These are phyloP conservation scores for Corchorus capsularis DNA, from an alignment of 345 rosid species.

Conservation along the genomic window DNA sequence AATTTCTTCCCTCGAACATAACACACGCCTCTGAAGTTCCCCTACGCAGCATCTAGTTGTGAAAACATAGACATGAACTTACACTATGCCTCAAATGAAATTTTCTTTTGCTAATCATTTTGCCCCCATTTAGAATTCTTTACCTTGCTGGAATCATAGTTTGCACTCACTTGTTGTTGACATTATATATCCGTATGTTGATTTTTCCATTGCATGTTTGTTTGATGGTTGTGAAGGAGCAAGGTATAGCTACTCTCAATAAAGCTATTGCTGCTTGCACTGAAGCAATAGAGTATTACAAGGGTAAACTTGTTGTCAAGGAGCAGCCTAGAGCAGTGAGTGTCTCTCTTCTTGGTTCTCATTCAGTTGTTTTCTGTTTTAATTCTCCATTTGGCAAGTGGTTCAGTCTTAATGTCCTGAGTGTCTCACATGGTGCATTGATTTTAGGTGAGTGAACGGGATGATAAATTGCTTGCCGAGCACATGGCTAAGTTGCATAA, in stretches of 20 bases:
- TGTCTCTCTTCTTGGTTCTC: constrained; percentile 9
- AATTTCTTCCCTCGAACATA: background rate
- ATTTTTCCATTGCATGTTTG: constrained; percentile 7
- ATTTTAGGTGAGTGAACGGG: constrained; percentile 93
- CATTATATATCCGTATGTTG: background rate
- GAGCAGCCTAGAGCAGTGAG: constrained; percentile 97
- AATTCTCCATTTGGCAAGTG: background rate
- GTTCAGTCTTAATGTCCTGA: background rate
- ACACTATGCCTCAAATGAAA: background rate
- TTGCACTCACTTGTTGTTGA: background rate
- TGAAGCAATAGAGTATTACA: constrained; percentile 74
- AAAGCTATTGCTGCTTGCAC: constrained; percentile 83
- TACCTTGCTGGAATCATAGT: background rate
- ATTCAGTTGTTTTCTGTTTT: background rate
- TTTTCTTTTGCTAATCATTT: background rate
- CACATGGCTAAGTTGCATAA: constrained; percentile 85
- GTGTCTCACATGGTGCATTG: constrained; percentile 22
- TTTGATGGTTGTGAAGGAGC: constrained; percentile 51
- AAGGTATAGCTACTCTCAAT: constrained; percentile 79
- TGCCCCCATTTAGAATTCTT: background rate
- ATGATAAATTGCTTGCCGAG: constrained; percentile 91
- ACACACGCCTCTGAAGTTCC: background rate
- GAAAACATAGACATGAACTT: background rate
- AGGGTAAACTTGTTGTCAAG: constrained; percentile 85
- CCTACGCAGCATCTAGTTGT: background rate